A percentile compares a stretch with the other conserved stretches of the same genome.
Evolutionary conservation across 2,329 filamentous ascomycete species (phyloP).

Genomic region (Ophiostoma quercus): DNA sequence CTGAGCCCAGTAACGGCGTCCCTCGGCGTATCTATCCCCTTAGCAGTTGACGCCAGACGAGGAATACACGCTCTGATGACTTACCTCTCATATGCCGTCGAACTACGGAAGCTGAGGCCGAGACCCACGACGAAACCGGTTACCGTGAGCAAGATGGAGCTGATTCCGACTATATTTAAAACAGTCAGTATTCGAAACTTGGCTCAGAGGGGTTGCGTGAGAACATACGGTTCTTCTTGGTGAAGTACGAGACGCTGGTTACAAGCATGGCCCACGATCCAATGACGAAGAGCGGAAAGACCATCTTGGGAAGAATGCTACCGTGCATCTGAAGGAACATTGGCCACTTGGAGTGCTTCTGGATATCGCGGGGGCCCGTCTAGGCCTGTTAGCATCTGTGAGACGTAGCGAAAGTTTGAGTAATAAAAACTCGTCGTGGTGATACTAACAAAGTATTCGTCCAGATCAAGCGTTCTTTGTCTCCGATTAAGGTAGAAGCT

Average conservation of each 20-base stretch:
- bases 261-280: slow-evolving; percentile 62
- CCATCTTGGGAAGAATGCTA: slow-evolving; percentile 66
- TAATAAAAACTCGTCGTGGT: not conserved
- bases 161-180: slow-evolving; percentile 45
- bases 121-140: slow-evolving; percentile 79
- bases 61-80: not conserved
- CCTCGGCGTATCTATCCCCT: slow-evolving; percentile 43
- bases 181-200: not conserved
- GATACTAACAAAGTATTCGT: slow-evolving; percentile 43
- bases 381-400: slow-evolving; percentile 24
- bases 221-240: slow-evolving; percentile 30
- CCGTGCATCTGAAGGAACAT: slow-evolving; percentile 72
- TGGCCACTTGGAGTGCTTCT: slow-evolving; percentile 73
- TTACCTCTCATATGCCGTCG: slow-evolving; percentile 69
- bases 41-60: not conserved
- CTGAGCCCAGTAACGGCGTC: slow-evolving; percentile 53
- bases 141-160: slow-evolving; percentile 71
- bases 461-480: slow-evolving; percentile 38
- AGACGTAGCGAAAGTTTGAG: not conserved
- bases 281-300: slow-evolving; percentile 61
- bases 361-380: slow-evolving; percentile 58
- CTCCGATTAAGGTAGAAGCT: slow-evolving; percentile 33
- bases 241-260: slow-evolving; percentile 38
- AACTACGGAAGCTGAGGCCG: slow-evolving; percentile 70
- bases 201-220: not conserved